Conservation (phyloP, 1,284 basidiomycete genomes). For the Marasmius oreades region DNA sequence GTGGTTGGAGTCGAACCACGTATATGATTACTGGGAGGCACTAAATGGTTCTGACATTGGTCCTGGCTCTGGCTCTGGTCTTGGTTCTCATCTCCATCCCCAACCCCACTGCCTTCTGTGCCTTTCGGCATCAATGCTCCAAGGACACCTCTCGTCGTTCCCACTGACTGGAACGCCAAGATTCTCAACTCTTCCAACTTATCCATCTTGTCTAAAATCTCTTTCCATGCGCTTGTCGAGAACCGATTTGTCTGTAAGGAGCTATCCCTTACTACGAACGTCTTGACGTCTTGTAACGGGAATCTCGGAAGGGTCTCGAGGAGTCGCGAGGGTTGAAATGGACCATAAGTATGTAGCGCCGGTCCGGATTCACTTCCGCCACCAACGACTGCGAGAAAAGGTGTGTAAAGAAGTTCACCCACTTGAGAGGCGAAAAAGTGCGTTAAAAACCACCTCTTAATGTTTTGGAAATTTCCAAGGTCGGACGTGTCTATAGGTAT, state of each 20-base stretch:
- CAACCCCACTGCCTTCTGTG: background rate
- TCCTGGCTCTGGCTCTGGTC: too few relatives aligned
- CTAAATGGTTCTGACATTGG: background rate
- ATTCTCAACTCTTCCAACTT: slow-evolving; percentile 9
- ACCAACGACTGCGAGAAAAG: slow-evolving; percentile 4
- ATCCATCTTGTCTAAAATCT: slow-evolving; percentile 2
- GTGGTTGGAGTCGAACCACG: background rate
- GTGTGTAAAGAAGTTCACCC: slow-evolving; percentile 10
- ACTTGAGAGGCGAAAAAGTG: slow-evolving; percentile 3
- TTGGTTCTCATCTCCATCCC: too few relatives aligned
- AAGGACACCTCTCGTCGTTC: slow-evolving; percentile 9
- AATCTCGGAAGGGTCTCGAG: slow-evolving; percentile 6
- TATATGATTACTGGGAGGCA: background rate
- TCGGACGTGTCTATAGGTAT: slow-evolving; percentile 8
- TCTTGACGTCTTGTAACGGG: slow-evolving; percentile 4
- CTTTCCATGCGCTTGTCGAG: slow-evolving; percentile 3
- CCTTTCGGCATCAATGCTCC: slow-evolving; percentile 9
- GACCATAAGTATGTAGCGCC: slow-evolving; percentile 12
- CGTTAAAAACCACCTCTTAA: slow-evolving; percentile 11
- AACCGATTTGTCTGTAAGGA: slow-evolving; percentile 6
- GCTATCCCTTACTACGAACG: slow-evolving; percentile 13
- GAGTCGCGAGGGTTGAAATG: slow-evolving; percentile 5
- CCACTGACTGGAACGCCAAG: slow-evolving; percentile 9
- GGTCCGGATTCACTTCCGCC: background rate
- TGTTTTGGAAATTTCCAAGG: slow-evolving; percentile 6